Conservation (phyloP, 805 yeast genomes). For the Saturnispora bothae region DNA sequence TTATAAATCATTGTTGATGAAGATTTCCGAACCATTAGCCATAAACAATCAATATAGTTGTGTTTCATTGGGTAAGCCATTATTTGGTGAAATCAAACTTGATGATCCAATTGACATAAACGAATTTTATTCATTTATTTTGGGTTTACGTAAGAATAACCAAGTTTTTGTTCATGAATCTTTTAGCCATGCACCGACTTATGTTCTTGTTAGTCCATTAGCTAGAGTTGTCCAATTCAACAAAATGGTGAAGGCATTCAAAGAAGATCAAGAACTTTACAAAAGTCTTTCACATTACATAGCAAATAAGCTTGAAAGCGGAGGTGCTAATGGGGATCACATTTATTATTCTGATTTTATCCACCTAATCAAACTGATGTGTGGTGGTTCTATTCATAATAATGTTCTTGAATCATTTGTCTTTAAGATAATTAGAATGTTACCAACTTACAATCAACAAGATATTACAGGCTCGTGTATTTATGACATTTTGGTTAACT, state of each 20-base stretch:
- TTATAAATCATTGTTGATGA: conserved; percentile 18
- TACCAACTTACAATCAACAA: conserved; percentile 23
- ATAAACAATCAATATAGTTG: conserved; percentile 23
- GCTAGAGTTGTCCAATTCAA: conserved; percentile 27
- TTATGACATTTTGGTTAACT: conserved; percentile 35
- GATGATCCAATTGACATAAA: conserved; percentile 17
- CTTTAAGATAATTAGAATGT: conserved; percentile 28
- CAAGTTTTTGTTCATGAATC: conserved; percentile 25
- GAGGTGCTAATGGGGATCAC: background rate
- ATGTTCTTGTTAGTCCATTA: conserved; percentile 36
- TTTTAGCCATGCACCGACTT: conserved; percentile 24
- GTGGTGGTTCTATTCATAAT: conserved; percentile 42
- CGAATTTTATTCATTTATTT: conserved; percentile 33
- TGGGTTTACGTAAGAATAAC: conserved; percentile 40
- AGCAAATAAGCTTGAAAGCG: conserved; percentile 6
- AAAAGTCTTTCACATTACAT: conserved; percentile 20
- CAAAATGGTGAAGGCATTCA: conserved; percentile 21
- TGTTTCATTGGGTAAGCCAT: conserved; percentile 19
- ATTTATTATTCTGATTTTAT: conserved; percentile 29
- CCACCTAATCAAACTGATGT: conserved; percentile 41
- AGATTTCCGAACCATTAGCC: conserved; percentile 13
- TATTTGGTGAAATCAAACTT: conserved; percentile 17
- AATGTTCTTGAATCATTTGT: conserved; percentile 40
- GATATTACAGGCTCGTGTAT: conserved; percentile 47
- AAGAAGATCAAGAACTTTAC: conserved; percentile 19